Percentiles rank a stretch among this genome's conserved stretches.
phyloP scores from a whole-genome alignment of 768 basidiomycete genomes.

The Collybiopsis confluens region DNA sequence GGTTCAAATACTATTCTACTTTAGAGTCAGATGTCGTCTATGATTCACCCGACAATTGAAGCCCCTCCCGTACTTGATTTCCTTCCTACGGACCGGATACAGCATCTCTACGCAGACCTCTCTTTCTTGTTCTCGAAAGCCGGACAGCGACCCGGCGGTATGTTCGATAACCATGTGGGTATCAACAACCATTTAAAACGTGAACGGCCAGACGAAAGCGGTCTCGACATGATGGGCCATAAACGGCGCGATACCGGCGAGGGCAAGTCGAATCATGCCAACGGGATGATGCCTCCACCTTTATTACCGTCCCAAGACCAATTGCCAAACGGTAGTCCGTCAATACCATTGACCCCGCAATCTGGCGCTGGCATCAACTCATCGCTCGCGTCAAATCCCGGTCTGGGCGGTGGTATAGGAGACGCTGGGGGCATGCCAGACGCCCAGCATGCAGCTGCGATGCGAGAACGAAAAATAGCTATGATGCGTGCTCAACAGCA shows the following conservation, averaged over 20 bases:
- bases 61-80: slow-evolving; percentile 48
- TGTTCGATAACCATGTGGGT: slow-evolving; percentile 19
- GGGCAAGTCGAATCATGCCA: slow-evolving; percentile 31
- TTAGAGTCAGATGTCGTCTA: neutral
- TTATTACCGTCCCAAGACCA: neutral
- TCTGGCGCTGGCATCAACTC: neutral
- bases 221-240: slow-evolving; percentile 31
- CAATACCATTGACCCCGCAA: slow-evolving; percentile 1
- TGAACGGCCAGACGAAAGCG: slow-evolving; percentile 50
- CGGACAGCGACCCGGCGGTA: slow-evolving; percentile 39
- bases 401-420: neutral
- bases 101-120: slow-evolving; percentile 59
- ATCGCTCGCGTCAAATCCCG: neutral
- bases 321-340: neutral
- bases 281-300: slow-evolving; percentile 34
- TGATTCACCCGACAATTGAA: slow-evolving; percentile 48
- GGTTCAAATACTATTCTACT: neutral
- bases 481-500: slow-evolving; percentile 3
- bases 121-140: slow-evolving; percentile 55
- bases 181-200: slow-evolving; percentile 52
- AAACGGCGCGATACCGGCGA: slow-evolving; percentile 75
- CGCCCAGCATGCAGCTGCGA: neutral
- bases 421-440: slow-evolving; percentile 4
- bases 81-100: slow-evolving; percentile 53
- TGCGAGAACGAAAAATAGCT: slow-evolving; percentile 2